These are phyloP conservation scores for Acanthamoeba triangularis DNA, from an alignment of 208 protist species.

Conservation along the genomic window DNA sequence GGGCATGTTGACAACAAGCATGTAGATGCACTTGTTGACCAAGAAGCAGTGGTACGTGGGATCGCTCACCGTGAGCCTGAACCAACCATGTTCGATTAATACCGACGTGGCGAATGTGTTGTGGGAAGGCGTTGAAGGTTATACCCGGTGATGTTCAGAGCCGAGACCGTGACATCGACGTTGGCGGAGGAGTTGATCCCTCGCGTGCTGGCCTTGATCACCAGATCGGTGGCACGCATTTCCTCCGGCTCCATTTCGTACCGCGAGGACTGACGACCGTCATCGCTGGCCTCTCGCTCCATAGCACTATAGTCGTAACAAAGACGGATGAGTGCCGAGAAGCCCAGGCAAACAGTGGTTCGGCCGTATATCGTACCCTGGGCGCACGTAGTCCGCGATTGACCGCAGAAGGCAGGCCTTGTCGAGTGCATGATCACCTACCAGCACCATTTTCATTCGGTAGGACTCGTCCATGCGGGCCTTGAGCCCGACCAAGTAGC, in stretches of 20 bases:
- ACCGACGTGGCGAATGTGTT: background rate
- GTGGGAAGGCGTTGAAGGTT: background rate
- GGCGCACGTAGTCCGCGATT: constrained; percentile 33
- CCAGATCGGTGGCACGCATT: constrained; percentile 5
- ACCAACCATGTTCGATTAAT: background rate
- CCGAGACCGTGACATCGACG: constrained; percentile 13
- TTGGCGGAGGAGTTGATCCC: background rate
- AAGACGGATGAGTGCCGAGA: background rate
- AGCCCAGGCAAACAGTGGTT: too few relatives aligned
- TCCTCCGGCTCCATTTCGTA: background rate
- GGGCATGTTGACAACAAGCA: constrained; percentile 56
- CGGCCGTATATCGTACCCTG: background rate
- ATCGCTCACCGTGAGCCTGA: constrained; percentile 29
- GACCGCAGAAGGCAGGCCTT: constrained; percentile 31
- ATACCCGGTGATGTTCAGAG: constrained; percentile 20
- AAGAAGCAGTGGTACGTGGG: constrained; percentile 61
- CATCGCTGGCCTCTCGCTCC: background rate
- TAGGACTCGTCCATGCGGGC: constrained; percentile 75
- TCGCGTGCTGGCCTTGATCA: constrained; percentile 28
- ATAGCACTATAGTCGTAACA: background rate
- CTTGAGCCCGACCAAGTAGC: constrained; percentile 39
- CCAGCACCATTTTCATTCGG: constrained; percentile 50
- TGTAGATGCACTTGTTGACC: constrained; percentile 44
- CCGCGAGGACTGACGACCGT: constrained; percentile 12
- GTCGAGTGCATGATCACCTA: background rate